Percentiles rank a stretch among this genome's conserved stretches.
These are phyloP conservation scores for Cephaloascus albidus DNA, from an alignment of 805 yeast species.

Conservation along the genomic window DNA sequence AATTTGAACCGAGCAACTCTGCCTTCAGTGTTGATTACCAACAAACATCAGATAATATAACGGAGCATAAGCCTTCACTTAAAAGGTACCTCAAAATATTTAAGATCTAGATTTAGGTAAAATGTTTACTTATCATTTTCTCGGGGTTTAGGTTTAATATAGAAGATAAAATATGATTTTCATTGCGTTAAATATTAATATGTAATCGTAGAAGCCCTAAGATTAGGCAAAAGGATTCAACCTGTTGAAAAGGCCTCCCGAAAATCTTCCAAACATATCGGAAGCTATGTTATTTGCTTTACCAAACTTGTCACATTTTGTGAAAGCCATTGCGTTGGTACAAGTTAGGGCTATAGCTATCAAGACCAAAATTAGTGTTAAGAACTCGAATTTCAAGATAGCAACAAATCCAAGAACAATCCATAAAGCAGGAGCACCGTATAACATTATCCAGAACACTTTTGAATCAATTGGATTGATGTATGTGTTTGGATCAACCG, in stretches of 20 bases:
- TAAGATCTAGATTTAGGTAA: too few relatives aligned
- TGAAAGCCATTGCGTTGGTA: conserved; percentile 84
- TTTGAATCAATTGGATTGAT: conserved; percentile 90
- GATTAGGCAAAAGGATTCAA: conserved; percentile 29
- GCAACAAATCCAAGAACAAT: conserved; percentile 66
- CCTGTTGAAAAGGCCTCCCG: conserved; percentile 35
- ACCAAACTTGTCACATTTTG: conserved; percentile 87
- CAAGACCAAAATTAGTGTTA: conserved; percentile 50
- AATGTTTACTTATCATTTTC: too few relatives aligned
- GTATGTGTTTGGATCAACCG: conserved; percentile 60
- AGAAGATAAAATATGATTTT: too few relatives aligned
- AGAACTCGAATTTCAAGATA: conserved; percentile 63
- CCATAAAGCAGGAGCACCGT: conserved; percentile 75
- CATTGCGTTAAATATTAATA: too few relatives aligned
- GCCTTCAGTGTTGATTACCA: too few relatives aligned
- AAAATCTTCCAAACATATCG: conserved; percentile 43
- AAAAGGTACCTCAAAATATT: too few relatives aligned
- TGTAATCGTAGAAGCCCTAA: too few relatives aligned
- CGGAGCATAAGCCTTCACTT: too few relatives aligned
- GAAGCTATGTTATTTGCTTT: conserved; percentile 65
- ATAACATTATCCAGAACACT: conserved; percentile 76
- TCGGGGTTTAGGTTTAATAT: too few relatives aligned
- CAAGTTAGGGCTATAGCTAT: conserved; percentile 66
- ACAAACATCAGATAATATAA: too few relatives aligned
- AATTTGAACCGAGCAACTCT: too few relatives aligned